Percentiles rank a stretch among this genome's conserved stretches.
phyloP scores from a whole-genome alignment of 2,329 filamentous ascomycete species.

The Colletotrichum sp. region DNA sequence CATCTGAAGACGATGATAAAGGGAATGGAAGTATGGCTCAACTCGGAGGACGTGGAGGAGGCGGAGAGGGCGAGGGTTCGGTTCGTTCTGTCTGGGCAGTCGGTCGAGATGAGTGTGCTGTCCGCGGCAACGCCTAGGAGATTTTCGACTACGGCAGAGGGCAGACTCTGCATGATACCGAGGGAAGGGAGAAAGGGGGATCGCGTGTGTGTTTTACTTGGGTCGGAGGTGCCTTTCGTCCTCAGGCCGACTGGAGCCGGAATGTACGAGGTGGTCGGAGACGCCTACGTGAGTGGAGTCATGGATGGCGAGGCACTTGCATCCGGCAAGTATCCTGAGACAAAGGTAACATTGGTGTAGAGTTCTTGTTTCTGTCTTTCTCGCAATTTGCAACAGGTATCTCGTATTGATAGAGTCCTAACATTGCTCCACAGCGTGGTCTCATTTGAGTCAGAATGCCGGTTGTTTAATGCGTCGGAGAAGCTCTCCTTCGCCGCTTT shows the following conservation, averaged over 20 bases:
- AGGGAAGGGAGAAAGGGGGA: background rate
- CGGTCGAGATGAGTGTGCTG: background rate
- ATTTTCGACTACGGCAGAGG: background rate
- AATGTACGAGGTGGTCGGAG: conserved; percentile 1
- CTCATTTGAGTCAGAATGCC: background rate
- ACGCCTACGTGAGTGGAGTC: background rate
- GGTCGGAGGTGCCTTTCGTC: conserved; percentile 4
- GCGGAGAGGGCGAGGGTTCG: background rate
- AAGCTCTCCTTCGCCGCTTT: background rate
- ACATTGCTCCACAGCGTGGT: background rate
- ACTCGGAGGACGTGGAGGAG: background rate
- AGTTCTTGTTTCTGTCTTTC: background rate
- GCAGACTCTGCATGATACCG: background rate
- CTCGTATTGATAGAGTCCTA: background rate
- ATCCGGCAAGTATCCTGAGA: background rate
- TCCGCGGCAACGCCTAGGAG: background rate
- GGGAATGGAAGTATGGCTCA: background rate
- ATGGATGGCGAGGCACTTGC: conserved; percentile 5
- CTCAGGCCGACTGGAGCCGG: background rate
- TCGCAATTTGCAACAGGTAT: background rate
- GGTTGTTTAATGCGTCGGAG: background rate
- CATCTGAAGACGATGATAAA: background rate
- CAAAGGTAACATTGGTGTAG: background rate
- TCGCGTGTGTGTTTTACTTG: background rate
- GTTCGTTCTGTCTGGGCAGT: background rate